Evolutionary conservation across 768 basidiomycete genomes (phyloP), one percentile per base, ranked within the genome.

Genomic region (Lentinula lateritia): DNA sequence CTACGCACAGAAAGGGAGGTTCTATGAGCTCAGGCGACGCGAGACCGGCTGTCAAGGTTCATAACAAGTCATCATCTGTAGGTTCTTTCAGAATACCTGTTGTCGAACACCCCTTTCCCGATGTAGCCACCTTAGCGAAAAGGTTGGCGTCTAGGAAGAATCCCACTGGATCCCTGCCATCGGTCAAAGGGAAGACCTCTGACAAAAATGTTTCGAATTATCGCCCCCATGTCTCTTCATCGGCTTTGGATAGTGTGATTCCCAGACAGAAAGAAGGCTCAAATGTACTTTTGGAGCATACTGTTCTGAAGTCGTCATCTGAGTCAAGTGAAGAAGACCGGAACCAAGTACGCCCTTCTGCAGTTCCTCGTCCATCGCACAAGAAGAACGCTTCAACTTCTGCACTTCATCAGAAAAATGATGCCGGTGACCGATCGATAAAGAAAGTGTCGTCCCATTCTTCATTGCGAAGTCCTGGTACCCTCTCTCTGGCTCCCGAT

Each of bases 11-110:
- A 45, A 56, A 56, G 41, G 55, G 55, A 16, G 23, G 6, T 5
- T 56, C 55, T 39, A 43, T 56, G 41, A 20, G 36, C 15, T 41
- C 18, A 12, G 7, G 15, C 5, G 55, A 56, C 13, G 13, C 41
- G 5, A 56, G 23, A 43, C 55, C 55, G 23, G 28, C 36, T 36
- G 5, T 59, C 23, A 46, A 59, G n/a, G 23, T n/a, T 18, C 58
- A 59, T 59, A 59, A 59, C 34, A 59, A 59, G n/a, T 46, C 58
- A 10, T 46, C 58, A 7, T 59, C 58, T 16, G 45, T 46, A 16
- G 45, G 18, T 7, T 46, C 58, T 12, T 48, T 59, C 58, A 46
- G 28, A 46, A 23, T 45, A 32, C 43, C 58, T 32, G 45, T 50
- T 46, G 45, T 38, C 13, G 48, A 59, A 7, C 35, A 43, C 10